Evolutionary conservation across 352 stramenopile genomes (phyloP), one percentile per base, ranked within the genome.

Genomic region (Globisporangium spinosum): DNA sequence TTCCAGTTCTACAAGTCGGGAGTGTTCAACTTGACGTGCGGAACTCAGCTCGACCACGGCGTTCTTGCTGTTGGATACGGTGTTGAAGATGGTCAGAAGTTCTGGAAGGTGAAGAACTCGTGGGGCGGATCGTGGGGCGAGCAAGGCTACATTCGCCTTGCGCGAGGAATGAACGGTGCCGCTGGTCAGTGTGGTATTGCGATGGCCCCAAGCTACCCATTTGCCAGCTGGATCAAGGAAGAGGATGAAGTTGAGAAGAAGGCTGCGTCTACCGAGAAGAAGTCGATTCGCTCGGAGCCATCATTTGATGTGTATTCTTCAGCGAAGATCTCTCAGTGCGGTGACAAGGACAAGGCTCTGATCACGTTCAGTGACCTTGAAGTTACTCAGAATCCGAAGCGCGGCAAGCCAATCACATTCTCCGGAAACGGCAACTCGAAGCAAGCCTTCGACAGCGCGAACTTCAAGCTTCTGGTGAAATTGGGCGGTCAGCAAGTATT

Each of bases 1-100:
- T 99, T 99, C 75, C 96, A 99, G 86, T 98, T 98, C 51, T 99
- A 99, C 90, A 93, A 88, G 64, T 85, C 74, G n/a, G 97, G 97
- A 34, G 96, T 99, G 34, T 82, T 98, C 56, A 77, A 80, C 68
- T 76, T 78, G 58, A 78, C 69, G 15, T 97, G 83, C 59, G 97
- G 97, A 64, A 88, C 90, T n/a, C 87, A 94, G 60, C 89, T 99
- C 57, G 97, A 99, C 77, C 97, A 99, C 71, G 98, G 96, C 47
- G 96, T 99, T n/a, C 80, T 99, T 64, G 89, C 90, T 9, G 96
- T 99, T 10, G 97, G 97, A 9, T 99, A 99, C 74, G 97, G 96
- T 58, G 88, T 94, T 56, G 82, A 96, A 34, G 81, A 85, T 38
- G 89, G 85, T 17, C 76, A 78, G 8, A 89, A 92, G 55, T 98